Conservation (phyloP, 257 asterid genomes). For the Solanum tarapatanum region DNA sequence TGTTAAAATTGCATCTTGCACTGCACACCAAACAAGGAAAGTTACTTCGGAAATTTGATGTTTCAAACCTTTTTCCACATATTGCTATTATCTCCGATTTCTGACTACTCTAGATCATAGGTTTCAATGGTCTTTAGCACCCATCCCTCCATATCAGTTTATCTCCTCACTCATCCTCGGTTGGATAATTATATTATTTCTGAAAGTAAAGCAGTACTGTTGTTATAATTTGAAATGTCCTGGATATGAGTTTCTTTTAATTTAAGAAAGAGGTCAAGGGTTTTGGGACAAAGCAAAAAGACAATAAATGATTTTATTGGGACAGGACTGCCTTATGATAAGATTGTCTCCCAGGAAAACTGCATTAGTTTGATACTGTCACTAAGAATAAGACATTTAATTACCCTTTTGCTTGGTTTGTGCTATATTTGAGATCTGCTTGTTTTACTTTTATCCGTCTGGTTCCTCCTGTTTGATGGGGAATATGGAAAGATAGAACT, state of each 20-base stretch:
- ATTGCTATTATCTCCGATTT: not conserved
- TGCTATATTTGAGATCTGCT: not conserved
- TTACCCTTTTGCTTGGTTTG: not conserved
- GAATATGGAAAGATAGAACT: not conserved
- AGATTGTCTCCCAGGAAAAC: not conserved
- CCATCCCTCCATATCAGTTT: not conserved
- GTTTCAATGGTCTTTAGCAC: not conserved
- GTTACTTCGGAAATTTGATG: not conserved
- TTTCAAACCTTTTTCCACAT: not conserved
- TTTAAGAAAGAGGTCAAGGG: not conserved
- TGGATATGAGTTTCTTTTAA: not conserved
- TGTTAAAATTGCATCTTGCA: not conserved
- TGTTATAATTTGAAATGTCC: not conserved
- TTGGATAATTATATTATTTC: not conserved
- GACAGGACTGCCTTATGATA: not conserved
- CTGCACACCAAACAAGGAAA: not conserved
- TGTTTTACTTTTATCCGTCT: not conserved
- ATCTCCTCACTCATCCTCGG: not conserved
- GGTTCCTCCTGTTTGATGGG: not conserved
- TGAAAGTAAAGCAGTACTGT: not conserved
- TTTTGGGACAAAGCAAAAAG: not conserved
- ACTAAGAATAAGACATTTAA: not conserved
- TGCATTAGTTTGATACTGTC: not conserved
- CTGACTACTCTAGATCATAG: not conserved
- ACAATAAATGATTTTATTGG: not conserved